These are phyloP conservation scores for Sphagnum tenellum DNA, from an alignment of 225 moss, liverwort and hornwort genomes.

Conservation along the genomic window DNA sequence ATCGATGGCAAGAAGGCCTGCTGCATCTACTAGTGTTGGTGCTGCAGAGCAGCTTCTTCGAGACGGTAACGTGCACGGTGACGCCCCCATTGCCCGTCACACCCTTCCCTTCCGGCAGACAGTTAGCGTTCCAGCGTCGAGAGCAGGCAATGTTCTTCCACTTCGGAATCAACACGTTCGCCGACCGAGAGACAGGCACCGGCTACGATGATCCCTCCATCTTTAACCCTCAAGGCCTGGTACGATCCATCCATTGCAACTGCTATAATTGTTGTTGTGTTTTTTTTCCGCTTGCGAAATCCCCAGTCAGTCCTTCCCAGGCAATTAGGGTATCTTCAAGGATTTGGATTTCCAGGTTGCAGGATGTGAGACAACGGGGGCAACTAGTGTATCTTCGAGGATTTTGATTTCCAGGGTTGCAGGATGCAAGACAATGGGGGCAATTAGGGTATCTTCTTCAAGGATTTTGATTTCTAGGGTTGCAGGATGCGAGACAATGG, in stretches of 20 bases:
- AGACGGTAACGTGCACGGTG: constrained; percentile 3
- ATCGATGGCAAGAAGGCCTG: too few species aligned
- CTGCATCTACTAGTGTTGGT: too few species aligned
- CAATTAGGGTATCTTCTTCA: too few species aligned
- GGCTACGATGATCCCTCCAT: constrained; percentile 60
- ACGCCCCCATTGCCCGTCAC: constrained; percentile 56
- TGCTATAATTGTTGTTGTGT: too few species aligned
- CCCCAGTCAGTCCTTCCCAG: too few species aligned
- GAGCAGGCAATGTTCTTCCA: constrained; percentile 78
- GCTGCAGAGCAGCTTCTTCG: too few species aligned
- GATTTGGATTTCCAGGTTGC: background rate
- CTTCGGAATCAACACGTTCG: constrained; percentile 86
- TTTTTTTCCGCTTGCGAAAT: too few species aligned
- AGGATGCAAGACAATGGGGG: background rate
- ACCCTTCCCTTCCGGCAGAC: constrained; percentile 59
- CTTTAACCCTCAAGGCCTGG: constrained; percentile 58
- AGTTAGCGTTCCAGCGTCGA: constrained; percentile 62
- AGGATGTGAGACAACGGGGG: background rate
- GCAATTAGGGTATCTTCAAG: background rate
- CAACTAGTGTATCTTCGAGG: background rate
- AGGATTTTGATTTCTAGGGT: too few species aligned
- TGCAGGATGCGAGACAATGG: constrained; percentile 72
- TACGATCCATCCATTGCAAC: constrained; percentile 2
- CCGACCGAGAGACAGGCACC: constrained; percentile 58
- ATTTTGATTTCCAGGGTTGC: background rate